Percentiles rank a stretch among this genome's conserved stretches.
Evolutionary conservation across 2,329 filamentous ascomycete species (phyloP).

Genomic region (Zymoseptoria pseudotritici): DNA sequence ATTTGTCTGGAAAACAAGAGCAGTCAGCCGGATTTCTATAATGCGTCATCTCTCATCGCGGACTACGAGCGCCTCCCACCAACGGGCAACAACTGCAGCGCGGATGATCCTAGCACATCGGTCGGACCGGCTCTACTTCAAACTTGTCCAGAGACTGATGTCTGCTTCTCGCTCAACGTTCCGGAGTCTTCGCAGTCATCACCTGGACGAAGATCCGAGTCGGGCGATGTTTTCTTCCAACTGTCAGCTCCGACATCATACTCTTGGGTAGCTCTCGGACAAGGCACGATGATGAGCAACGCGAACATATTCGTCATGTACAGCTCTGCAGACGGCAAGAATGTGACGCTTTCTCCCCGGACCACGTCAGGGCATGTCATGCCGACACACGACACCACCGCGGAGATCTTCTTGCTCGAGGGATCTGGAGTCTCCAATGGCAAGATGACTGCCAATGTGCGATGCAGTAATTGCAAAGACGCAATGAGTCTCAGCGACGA

Average conservation of each 20-base stretch:
- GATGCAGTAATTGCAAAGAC: constrained; percentile 46
- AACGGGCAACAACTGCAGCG: constrained; percentile 8
- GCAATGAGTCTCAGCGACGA: constrained; percentile 41
- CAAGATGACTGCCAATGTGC: constrained; percentile 49
- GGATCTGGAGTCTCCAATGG: constrained; percentile 46
- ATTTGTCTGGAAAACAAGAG: too few relatives aligned
- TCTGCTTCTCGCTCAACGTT: constrained; percentile 47
- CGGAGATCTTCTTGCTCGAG: constrained; percentile 42
- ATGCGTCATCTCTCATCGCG: too few relatives aligned
- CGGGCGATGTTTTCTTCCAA: constrained; percentile 52
- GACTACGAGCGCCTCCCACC: constrained; percentile 3
- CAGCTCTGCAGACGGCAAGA: constrained; percentile 42
- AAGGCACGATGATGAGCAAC: constrained; percentile 42
- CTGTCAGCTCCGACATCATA: constrained; percentile 46
- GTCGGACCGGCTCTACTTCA: not conserved
- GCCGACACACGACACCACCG: constrained; percentile 36
- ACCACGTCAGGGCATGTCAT: constrained; percentile 35
- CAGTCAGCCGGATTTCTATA: too few relatives aligned
- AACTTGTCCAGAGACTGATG: constrained; percentile 11
- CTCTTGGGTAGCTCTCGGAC: constrained; percentile 49
- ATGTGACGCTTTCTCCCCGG: constrained; percentile 51
- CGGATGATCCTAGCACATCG: not conserved
- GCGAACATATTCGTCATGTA: constrained; percentile 54
- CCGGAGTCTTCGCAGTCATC: constrained; percentile 42
- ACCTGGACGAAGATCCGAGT: constrained; percentile 25